Base-by-base conservation (phyloP, 1,284 basidiomycete species). In the Puccinia hordei region DNA sequence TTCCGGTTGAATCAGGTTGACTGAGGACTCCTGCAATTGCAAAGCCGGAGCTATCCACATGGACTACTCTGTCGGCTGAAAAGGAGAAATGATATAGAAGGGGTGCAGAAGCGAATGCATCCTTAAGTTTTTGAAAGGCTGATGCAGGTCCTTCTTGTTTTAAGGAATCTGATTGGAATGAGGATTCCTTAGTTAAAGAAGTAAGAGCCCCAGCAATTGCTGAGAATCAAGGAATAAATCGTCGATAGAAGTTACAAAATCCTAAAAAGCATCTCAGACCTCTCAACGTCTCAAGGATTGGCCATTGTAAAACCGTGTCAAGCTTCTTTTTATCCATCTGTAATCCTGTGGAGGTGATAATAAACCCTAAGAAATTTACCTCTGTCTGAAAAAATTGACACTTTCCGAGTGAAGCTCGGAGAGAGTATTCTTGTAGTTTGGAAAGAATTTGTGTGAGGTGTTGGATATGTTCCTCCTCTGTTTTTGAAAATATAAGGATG, bases 51-150 rank as follows among this genome's bases (percentile, higher is more conserved):
- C 66, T 57, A 27, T 79, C 76, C 5, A 79, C 76, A 35, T 77
- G 75, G 1, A 77, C 17, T 10, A 51, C 44, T 33, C 74, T 30
- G n/a, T 61, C 38, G 15, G 46, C 65, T 22, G 57, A 19, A 69
- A 78, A 69, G n/a, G 30, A 49, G 41, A 78, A 78, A 69, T 78
- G 75, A 9, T n/a, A 38, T 0, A 78, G 30, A 13, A 78, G 30
- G 2, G 63, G 44, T 15, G 75, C 63, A 2, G 19, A 35, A 38
- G 49, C 8, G 46, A 78, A 78, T 30, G 65, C 38, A 12, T 6
- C 24, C 2, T 13, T 22, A 38, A 78, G 44, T 0, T 17, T 9
- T 27, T 35, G 15, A 69, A 69, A 78, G 3, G 75, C 1, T 0
- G 30, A 57, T 1, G n/a, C 8, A 35, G 27, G 12, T 17, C 51